phyloP scores from a whole-genome alignment of 139 green algal genomes.

The Desmodesmus armatus region DNA sequence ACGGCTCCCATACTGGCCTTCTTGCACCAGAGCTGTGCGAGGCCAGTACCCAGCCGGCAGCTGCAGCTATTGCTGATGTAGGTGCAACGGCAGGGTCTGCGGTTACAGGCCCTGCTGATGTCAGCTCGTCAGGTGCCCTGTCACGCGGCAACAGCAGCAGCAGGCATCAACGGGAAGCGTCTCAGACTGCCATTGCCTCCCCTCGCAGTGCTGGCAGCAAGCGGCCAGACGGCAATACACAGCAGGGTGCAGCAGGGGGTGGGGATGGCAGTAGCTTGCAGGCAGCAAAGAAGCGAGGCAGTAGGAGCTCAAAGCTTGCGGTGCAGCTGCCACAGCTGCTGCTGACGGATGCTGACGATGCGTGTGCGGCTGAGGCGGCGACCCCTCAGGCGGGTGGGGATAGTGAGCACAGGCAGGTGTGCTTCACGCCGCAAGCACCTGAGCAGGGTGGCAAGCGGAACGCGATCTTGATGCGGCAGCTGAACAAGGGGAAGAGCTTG shows the following conservation, averaged over 20 bases:
- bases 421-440: constrained; percentile 21
- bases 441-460: constrained; percentile 39
- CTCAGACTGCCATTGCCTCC: neutral
- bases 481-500: constrained; percentile 41
- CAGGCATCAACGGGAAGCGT: neutral
- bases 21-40: neutral
- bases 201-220: neutral
- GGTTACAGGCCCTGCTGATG: neutral
- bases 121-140: neutral
- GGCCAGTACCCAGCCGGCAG: neutral
- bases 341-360: constrained; percentile 37
- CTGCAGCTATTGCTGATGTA: neutral
- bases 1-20: no score
- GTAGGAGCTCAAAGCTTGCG: neutral
- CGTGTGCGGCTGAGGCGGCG: neutral
- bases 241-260: neutral
- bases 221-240: neutral
- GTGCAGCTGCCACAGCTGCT: constrained; percentile 15
- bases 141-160: neutral
- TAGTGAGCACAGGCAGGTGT: neutral
- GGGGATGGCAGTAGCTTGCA: neutral
- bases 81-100: neutral
- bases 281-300: neutral
- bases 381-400: neutral
- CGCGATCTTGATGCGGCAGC: constrained; percentile 37